Evolutionary conservation across 2,329 filamentous ascomycete genomes (phyloP).

Genomic region (Fusarium torreyae): DNA sequence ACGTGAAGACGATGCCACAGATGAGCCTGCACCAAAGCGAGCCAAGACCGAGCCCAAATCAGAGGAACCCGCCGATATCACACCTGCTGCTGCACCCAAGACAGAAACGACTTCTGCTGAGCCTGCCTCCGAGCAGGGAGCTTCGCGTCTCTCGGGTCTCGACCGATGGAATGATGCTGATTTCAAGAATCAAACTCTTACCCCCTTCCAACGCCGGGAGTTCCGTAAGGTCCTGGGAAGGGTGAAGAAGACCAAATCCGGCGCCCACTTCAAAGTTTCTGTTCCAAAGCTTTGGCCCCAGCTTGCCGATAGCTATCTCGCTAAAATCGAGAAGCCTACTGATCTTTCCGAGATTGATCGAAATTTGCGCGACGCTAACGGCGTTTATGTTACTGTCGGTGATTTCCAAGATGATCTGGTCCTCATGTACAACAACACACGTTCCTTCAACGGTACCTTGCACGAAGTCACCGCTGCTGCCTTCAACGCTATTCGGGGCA

Average conservation of each 20-base stretch:
- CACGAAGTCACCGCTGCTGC: constrained; percentile 79
- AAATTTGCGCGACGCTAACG: constrained; percentile 77
- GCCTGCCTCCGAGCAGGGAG: constrained; percentile 42
- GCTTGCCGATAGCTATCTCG: constrained; percentile 80
- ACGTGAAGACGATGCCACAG: constrained; percentile 79
- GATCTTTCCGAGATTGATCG: constrained; percentile 87
- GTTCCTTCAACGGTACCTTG: constrained; percentile 84
- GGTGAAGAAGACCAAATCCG: constrained; percentile 89
- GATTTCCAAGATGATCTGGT: constrained; percentile 82
- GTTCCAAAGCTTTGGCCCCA: constrained; percentile 82
- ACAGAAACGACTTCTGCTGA: constrained; percentile 42
- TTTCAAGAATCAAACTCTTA: constrained; percentile 67
- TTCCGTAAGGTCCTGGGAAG: constrained; percentile 77
- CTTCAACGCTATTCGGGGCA: constrained; percentile 68
- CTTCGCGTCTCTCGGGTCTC: constrained; percentile 51
- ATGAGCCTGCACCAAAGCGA: constrained; percentile 82
- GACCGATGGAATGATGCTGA: constrained; percentile 60
- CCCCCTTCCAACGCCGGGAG: constrained; percentile 72
- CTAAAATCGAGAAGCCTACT: constrained; percentile 82
- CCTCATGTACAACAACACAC: constrained; percentile 83
- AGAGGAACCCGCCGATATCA: constrained; percentile 51
- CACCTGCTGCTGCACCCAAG: constrained; percentile 22
- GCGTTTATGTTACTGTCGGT: constrained; percentile 75
- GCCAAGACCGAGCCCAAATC: constrained; percentile 77
- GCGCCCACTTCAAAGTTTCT: constrained; percentile 81